Conservation (phyloP, 495 filamentous ascomycete genomes). For the Sporormia fimetaria region DNA sequence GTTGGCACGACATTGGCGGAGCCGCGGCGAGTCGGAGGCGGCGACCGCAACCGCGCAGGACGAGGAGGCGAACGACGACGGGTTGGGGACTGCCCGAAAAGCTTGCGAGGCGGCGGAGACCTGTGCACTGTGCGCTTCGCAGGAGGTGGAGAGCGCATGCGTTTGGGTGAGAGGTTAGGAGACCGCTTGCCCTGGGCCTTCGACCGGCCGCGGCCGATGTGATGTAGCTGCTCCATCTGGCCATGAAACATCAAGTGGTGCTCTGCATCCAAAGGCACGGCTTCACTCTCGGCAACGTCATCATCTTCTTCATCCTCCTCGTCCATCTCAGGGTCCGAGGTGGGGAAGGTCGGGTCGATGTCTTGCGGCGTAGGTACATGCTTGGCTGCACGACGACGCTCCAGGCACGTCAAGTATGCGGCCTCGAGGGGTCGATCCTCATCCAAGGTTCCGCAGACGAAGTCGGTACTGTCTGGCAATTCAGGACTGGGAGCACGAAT, state of each 20-base stretch:
- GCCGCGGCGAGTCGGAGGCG: constrained; percentile 41
- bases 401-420: constrained; percentile 76
- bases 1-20: constrained; percentile 29
- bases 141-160: constrained; percentile 39
- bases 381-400: constrained; percentile 68
- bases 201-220: constrained; percentile 30
- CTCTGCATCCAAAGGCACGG: constrained; percentile 40
- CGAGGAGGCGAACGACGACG: constrained; percentile 57
- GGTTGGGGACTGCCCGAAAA: constrained; percentile 57
- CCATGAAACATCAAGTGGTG: constrained; percentile 47
- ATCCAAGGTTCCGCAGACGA: constrained; percentile 92
- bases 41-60: constrained; percentile 36
- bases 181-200: constrained; percentile 34
- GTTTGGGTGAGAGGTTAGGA: constrained; percentile 40
- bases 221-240: constrained; percentile 39
- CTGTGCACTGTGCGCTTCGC: constrained; percentile 32
- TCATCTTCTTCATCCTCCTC: constrained; percentile 48
- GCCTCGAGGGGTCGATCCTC: constrained; percentile 91
- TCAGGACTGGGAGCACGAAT: constrained; percentile 69
- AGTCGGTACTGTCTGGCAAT: constrained; percentile 91
- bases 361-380: constrained; percentile 76
- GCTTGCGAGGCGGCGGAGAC: constrained; percentile 54
- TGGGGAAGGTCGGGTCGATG: constrained; percentile 94
- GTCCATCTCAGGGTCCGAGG: constrained; percentile 67
- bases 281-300: too few species aligned